Conservation (phyloP, 495 filamentous ascomycete genomes). For the Aspergillus sclerotioniger region DNA sequence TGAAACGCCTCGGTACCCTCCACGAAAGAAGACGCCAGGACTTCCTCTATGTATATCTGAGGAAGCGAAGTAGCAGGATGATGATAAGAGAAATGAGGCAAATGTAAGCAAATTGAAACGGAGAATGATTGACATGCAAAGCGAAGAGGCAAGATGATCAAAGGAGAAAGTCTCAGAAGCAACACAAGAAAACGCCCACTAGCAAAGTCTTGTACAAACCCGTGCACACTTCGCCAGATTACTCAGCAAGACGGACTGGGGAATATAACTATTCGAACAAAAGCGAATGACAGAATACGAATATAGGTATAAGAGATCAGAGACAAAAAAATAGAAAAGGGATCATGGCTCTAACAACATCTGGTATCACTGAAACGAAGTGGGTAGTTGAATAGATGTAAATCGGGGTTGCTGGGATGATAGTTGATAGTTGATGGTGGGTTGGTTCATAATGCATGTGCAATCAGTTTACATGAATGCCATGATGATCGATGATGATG, state of each 20-base stretch:
- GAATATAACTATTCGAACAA: constrained; percentile 9
- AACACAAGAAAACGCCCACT: constrained; percentile 4
- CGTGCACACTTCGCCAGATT: background rate
- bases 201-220: constrained; percentile 14
- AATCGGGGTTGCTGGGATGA: background rate
- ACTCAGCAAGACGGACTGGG: constrained; percentile 1
- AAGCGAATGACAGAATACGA: background rate
- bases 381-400: background rate
- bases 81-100: background rate
- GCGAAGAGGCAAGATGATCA: background rate
- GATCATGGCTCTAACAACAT: constrained; percentile 18
- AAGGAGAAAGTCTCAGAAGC: background rate
- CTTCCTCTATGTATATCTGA: constrained; percentile 13
- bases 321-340: background rate
- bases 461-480: constrained; percentile 15
- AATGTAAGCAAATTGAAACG: constrained; percentile 2
- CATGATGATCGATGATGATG: background rate
- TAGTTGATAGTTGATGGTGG: constrained; percentile 5
- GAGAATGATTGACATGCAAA: constrained; percentile 4
- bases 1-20: constrained; percentile 1
- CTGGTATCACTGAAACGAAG: constrained; percentile 19
- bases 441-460: constrained; percentile 26
- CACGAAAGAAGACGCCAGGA: constrained; percentile 10
- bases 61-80: background rate
- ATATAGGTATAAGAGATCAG: background rate